Evolutionary conservation across 495 filamentous ascomycete genomes (phyloP).

Genomic region (Penicillium pulvis): DNA sequence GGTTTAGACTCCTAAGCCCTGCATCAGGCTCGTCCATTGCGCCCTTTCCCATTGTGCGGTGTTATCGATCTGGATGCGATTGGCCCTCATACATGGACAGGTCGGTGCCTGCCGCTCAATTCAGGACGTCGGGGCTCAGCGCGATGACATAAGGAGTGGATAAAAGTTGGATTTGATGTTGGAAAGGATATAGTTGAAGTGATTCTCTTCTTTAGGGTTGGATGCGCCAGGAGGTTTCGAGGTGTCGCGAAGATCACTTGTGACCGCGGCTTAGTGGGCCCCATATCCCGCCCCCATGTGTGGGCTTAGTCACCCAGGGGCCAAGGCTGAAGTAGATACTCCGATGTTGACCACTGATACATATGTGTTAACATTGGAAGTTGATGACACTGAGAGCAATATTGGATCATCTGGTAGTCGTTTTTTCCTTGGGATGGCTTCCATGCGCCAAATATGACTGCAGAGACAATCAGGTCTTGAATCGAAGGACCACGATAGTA

Average conservation of each 20-base stretch:
- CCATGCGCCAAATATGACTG: too few species aligned
- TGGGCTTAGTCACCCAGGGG: constrained; percentile 28
- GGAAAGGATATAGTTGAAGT: constrained; percentile 3
- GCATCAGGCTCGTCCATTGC: constrained; percentile 60
- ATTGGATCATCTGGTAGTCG: too few species aligned
- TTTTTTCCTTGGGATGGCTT: too few species aligned
- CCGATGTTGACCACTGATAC: not conserved
- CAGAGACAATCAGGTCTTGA: too few species aligned
- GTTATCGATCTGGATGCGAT: constrained; percentile 28
- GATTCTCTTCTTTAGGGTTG: not conserved
- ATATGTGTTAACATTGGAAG: too few species aligned
- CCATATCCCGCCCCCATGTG: constrained; percentile 24
- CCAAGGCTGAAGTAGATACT: not conserved
- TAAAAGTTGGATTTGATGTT: constrained; percentile 22
- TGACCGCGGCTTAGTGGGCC: constrained; percentile 24
- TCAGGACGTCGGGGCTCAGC: constrained; percentile 16
- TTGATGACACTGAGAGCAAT: too few species aligned
- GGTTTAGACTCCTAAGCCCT: constrained; percentile 70
- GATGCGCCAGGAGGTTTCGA: constrained; percentile 7
- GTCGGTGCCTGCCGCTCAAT: constrained; percentile 25
- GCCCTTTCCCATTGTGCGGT: constrained; percentile 38
- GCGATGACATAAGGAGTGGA: constrained; percentile 29
- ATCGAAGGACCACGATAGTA: too few species aligned
- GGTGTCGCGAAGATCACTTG: constrained; percentile 13
- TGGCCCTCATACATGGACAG: constrained; percentile 32